Conservation (phyloP, 495 filamentous ascomycete genomes). For the Aspergillus olivimuriae region DNA sequence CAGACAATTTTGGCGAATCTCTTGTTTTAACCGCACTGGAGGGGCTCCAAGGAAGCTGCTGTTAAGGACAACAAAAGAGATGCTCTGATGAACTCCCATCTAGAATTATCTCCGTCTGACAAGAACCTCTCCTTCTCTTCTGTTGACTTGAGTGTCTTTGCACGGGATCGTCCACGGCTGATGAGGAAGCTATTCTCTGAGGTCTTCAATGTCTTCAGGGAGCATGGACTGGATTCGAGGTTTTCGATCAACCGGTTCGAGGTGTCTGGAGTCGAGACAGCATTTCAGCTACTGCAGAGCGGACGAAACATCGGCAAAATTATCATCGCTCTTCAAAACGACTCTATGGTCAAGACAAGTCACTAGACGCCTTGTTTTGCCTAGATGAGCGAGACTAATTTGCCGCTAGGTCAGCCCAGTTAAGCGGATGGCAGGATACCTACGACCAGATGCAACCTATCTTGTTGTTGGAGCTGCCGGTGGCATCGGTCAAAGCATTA, state of each 20-base stretch:
- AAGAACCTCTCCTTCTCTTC: slow-evolving; percentile 31
- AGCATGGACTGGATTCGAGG: slow-evolving; percentile 21
- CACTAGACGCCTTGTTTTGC: slow-evolving; percentile 2
- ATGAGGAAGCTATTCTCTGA: slow-evolving; percentile 25
- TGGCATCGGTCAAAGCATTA: slow-evolving; percentile 54
- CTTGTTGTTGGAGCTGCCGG: slow-evolving; percentile 47
- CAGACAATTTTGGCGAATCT: no score
- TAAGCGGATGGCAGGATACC: slow-evolving; percentile 11
- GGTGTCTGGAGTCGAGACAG: not conserved
- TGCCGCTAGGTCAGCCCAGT: slow-evolving; percentile 19
- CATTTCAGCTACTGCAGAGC: not conserved
- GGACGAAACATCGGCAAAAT: not conserved
- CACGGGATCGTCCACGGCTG: slow-evolving; percentile 26
- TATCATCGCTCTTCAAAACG: slow-evolving; percentile 15
- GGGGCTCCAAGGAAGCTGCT: no score
- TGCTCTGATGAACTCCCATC: slow-evolving; percentile 20
- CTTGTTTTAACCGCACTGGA: no score
- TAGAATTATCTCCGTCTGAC: slow-evolving; percentile 40
- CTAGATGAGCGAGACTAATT: not conserved
- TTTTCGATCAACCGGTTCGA: slow-evolving; percentile 3
- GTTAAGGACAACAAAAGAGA: no score
- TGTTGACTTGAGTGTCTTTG: slow-evolving; percentile 21
- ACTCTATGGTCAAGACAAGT: not conserved
- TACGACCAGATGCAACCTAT: slow-evolving; percentile 30
- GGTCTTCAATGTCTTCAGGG: slow-evolving; percentile 16